Percentiles rank a stretch among this genome's conserved stretches.
phyloP scores from a whole-genome alignment of 352 stramenopile species.

The Phytophthora chlamydospora region DNA sequence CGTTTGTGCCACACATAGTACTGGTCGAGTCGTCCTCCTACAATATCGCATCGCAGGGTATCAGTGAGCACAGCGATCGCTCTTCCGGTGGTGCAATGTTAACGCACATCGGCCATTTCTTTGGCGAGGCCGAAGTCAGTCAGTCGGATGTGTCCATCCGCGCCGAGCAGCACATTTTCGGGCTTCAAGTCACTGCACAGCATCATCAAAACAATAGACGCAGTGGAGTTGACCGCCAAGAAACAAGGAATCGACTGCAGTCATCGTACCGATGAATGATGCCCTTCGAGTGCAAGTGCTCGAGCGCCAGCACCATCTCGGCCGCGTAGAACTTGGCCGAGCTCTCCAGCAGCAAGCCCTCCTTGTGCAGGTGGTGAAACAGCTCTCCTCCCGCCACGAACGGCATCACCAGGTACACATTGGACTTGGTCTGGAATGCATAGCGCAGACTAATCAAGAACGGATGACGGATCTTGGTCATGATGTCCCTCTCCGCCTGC shows the following conservation, averaged over 20 bases:
- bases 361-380: slow-evolving; percentile 70
- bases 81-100: neutral
- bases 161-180: slow-evolving; percentile 84
- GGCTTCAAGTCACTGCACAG: slow-evolving; percentile 76
- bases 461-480: slow-evolving; percentile 88
- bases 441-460: slow-evolving; percentile 84
- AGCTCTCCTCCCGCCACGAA: slow-evolving; percentile 75
- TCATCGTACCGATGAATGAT: slow-evolving; percentile 74
- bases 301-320: slow-evolving; percentile 83
- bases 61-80: slow-evolving; percentile 13
- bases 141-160: slow-evolving; percentile 83
- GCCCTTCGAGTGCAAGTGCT: slow-evolving; percentile 75
- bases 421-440: slow-evolving; percentile 83
- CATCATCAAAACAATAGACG: slow-evolving; percentile 13
- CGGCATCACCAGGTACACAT: slow-evolving; percentile 87
- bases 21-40: slow-evolving; percentile 78
- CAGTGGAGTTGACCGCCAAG: slow-evolving; percentile 2
- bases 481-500: slow-evolving; percentile 84
- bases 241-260: neutral
- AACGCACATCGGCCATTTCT: slow-evolving; percentile 70
- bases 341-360: slow-evolving; percentile 69
- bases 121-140: slow-evolving; percentile 89
- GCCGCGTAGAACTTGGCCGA: slow-evolving; percentile 84
- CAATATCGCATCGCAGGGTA: slow-evolving; percentile 9
- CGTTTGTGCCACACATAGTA: slow-evolving; percentile 86